Evolutionary conservation across 2,329 filamentous ascomycete genomes (phyloP), one percentile per base, ranked within the genome.

Genomic region (Penicillium brasilianum): DNA sequence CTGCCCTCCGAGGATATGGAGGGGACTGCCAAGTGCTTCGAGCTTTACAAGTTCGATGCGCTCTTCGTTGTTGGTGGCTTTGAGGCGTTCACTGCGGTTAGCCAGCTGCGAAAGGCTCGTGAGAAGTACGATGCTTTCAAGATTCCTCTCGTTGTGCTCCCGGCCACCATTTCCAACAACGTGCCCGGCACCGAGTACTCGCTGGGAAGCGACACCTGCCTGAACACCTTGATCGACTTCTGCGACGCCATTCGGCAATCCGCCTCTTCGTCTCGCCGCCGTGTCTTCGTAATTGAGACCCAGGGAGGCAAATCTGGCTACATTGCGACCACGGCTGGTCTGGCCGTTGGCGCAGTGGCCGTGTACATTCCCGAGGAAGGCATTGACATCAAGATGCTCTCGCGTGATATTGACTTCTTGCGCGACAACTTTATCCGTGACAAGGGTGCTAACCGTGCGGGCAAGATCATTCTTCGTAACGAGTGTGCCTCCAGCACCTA

Each of bases 121-220:
- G 85, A 87, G 37, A 80, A 91, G 63, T 97, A 91, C 78, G 88
- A 91, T 11, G 89, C 90, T 1, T 90, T 99, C 74, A 93, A 92
- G 77, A 97, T 99, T 66, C 95, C 95, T 20, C 92, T 98, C 84
- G 86, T 90, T 56, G 85, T 97, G 44, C 84, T 99, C 28, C 95
- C 95, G 0, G 95, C 95, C n/a, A 99, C 95, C 10, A 94, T 99
- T 69, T 97, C 92, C 67, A 99, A 99, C 84, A 99, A 99, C 76
- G 95, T 99, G 4, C 95, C 95, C 0, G 95, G 95, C 41, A 97
- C 94, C 0, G 95, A 99, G 78, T 98, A 97, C 82, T 97, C 93
- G 1, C 87, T 99, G 49, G 95, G 95, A 46, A 97, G 93, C 34
- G 95, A 99, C 73, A 99, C 95, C 1, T 98, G 95, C 74, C 82